phyloP scores from a whole-genome alignment of 139 green algal genomes.

The Chlorella sp. region DNA sequence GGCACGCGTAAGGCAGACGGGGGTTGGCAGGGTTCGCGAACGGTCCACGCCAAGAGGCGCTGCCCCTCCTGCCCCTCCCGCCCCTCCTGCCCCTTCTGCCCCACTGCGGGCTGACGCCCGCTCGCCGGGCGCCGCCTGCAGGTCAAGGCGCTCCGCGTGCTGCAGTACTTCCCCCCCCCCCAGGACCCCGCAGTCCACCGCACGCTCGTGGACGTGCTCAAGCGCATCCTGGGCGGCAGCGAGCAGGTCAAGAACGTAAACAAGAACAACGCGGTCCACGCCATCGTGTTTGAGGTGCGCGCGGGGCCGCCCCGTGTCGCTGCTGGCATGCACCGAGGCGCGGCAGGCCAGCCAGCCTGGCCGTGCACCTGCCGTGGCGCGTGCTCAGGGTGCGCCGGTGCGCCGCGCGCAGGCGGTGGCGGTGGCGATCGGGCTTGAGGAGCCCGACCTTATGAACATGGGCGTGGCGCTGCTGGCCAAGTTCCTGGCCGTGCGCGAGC shows the following conservation, averaged over 20 bases:
- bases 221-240: slow-evolving; percentile 57
- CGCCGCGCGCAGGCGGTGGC: no score
- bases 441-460: slow-evolving; percentile 54
- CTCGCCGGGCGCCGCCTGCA: slow-evolving; percentile 59
- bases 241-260: slow-evolving; percentile 83
- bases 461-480: slow-evolving; percentile 65
- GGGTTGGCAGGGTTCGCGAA: background rate
- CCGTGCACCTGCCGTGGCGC: no score
- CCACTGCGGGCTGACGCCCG: slow-evolving; percentile 47
- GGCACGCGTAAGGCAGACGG: no score
- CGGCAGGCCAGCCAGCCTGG: no score
- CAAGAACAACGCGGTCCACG: slow-evolving; percentile 97
- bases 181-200: slow-evolving; percentile 64
- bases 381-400: no score
- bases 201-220: slow-evolving; percentile 63
- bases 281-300: slow-evolving; percentile 98
- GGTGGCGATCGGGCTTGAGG: slow-evolving; percentile 78
- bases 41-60: background rate
- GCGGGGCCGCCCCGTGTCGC: no score
- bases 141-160: slow-evolving; percentile 85
- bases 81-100: no score
- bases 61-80: background rate
- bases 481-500: slow-evolving; percentile 78
- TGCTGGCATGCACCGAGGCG: no score
- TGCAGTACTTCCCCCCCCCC: slow-evolving; percentile 94